phyloP scores from a whole-genome alignment of 1,139 yeast genomes.

The Yamadazyma diddensiae region DNA sequence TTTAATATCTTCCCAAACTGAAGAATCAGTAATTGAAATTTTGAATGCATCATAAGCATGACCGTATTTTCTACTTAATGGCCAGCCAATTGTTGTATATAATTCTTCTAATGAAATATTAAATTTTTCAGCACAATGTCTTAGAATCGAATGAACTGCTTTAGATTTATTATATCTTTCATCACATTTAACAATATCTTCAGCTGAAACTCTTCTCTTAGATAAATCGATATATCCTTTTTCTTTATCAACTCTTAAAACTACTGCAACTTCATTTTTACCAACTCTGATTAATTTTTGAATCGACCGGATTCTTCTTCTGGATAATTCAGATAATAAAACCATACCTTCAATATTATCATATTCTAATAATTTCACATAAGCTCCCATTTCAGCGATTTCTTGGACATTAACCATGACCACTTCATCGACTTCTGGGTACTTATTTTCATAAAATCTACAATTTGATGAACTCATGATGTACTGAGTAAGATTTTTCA shows the following conservation, averaged over 20 bases:
- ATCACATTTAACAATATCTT: conserved; percentile 95
- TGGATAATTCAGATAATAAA: conserved; percentile 87
- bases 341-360: conserved; percentile 99
- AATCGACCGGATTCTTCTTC: conserved; percentile 98
- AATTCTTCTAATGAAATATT: conserved; percentile 80
- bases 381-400: conserved; percentile 97
- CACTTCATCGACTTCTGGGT: conserved; percentile 98
- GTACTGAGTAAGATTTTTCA: background rate
- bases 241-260: conserved; percentile 97
- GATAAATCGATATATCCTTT: conserved; percentile 97
- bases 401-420: conserved; percentile 99
- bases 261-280: conserved; percentile 97
- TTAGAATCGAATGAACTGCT: conserved; percentile 94
- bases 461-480: conserved; percentile 84
- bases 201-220: conserved; percentile 97
- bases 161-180: conserved; percentile 96
- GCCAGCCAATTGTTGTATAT: conserved; percentile 95
- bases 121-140: conserved; percentile 98
- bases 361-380: conserved; percentile 91
- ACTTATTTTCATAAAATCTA: conserved; percentile 96
- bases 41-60: conserved; percentile 98
- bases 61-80: conserved; percentile 90
- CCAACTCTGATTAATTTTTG: conserved; percentile 98
- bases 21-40: conserved; percentile 87
- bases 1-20: conserved; percentile 77